Base-by-base conservation (phyloP, 129 eudicot genomes). In the Centaurea solstitialis region DNA sequence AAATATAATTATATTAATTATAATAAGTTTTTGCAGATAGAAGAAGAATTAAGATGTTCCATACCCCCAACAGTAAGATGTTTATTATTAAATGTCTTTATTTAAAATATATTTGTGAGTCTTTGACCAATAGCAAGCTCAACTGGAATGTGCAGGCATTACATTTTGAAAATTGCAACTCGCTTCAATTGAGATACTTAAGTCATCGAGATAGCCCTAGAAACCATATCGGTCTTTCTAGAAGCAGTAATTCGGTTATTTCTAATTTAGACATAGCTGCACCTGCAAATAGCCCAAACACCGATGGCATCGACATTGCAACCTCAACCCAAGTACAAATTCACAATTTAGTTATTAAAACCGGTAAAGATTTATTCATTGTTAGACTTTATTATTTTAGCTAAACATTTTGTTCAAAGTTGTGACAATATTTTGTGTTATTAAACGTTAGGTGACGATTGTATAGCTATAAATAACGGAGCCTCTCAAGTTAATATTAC, bases 291-390 rank as follows among this genome's bases (percentile, higher is more conserved):
- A 85, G 87, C 74, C 87, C 84, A 3, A 85, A 85, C 18, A 85
- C 87, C 0, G 85, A 85, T 61, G 87, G 87, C 21, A 80, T 85
- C 30, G 87, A 85, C 24, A 68, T 85, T 5, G 75, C 85, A 18
- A 22, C 47, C 39, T 85, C 87, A 70, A 85, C 87, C 24, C 59
- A 80, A 13, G 4, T 85, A 20, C 47, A 69, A 0, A 47, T 85
- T 64, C 68, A 69, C 7, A 26, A 85, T 38, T 59, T 68, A 47
- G 57, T 64, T 37, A 85, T 85, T 30, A 64, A n/a, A 75, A 85
- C 87, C 0, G 85, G 87, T 85, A 85, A 18, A 68, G 0, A 7
- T 26, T 50, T 61, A 64, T 7, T 35, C 11, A 4, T 1, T 6
- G 6, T 20, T 66, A 21, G 2, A 0, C 39, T 72, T 11, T 23